Evolutionary conservation across 2,329 filamentous ascomycete species (phyloP).

Genomic region (Epichloe sylvatica): DNA sequence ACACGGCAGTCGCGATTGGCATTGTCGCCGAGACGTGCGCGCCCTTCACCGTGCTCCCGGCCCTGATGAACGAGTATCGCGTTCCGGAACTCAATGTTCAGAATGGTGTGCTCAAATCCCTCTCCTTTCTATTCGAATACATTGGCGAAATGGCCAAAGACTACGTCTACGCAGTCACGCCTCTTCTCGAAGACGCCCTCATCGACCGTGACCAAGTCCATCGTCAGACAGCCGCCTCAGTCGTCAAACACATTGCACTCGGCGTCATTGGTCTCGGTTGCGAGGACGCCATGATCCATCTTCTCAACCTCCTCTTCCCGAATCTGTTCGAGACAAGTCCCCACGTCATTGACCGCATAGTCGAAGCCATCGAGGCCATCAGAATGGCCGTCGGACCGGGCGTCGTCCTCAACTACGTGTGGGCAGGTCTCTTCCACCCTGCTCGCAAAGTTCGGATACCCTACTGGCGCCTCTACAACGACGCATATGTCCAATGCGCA

Average conservation of each 20-base stretch:
- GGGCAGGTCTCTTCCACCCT: constrained; percentile 94
- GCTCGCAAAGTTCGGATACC: constrained; percentile 86
- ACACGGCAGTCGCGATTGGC: constrained; percentile 94
- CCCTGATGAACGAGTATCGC: constrained; percentile 97
- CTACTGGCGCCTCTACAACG: constrained; percentile 95
- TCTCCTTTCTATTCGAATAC: constrained; percentile 97
- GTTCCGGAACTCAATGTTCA: constrained; percentile 98
- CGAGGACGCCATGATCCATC: constrained; percentile 95
- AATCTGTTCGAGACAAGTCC: constrained; percentile 97
- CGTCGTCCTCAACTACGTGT: constrained; percentile 92
- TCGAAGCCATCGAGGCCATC: constrained; percentile 94
- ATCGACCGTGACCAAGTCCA: constrained; percentile 98
- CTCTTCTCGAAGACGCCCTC: constrained; percentile 86
- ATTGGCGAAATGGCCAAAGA: constrained; percentile 99
- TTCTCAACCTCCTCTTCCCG: constrained; percentile 89
- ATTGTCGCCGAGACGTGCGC: constrained; percentile 98
- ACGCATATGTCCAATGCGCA: constrained; percentile 85
- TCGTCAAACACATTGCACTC: constrained; percentile 94
- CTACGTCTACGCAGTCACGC: constrained; percentile 96
- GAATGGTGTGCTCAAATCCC: constrained; percentile 92
- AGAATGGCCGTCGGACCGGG: constrained; percentile 87
- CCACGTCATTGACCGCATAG: constrained; percentile 94
- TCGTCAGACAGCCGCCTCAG: constrained; percentile 86
- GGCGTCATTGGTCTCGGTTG: constrained; percentile 96
- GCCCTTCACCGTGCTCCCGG: constrained; percentile 95